phyloP scores from a whole-genome alignment of 441 rosid species.

The Codiaeum variegatum region DNA sequence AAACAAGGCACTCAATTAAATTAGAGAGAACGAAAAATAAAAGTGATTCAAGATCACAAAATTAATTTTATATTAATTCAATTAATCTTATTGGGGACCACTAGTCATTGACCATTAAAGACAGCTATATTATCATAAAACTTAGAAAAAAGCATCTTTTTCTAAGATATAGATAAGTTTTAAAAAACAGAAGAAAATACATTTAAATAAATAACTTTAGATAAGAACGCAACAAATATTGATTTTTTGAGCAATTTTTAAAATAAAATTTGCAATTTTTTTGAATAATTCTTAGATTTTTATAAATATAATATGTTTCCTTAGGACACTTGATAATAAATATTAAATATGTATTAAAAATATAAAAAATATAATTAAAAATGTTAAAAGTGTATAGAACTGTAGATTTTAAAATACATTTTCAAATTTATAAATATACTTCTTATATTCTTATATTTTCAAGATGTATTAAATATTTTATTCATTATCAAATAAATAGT shows the following conservation, averaged over 20 bases:
- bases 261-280: no score
- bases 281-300: no score
- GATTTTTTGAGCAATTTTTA: constrained; percentile 16
- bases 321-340: no score
- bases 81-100: constrained; percentile 37
- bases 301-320: no score
- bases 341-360: no score
- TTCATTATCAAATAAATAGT: no score
- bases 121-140: constrained; percentile 14
- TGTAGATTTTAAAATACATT: no score
- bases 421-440: no score
- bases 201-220: constrained; percentile 22
- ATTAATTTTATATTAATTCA: constrained; percentile 6
- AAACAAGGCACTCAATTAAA: neutral
- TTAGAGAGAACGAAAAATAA: neutral
- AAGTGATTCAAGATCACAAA: constrained; percentile 13
- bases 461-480: no score
- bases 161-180: constrained; percentile 22
- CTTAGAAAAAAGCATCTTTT: constrained; percentile 29
- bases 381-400: no score
- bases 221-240: constrained; percentile 45
- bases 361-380: no score
- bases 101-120: constrained; percentile 36
- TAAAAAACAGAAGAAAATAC: constrained; percentile 18
- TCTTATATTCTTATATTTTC: no score